phyloP scores from a whole-genome alignment of 805 yeast genomes.

The Blastobotrys americana region DNA sequence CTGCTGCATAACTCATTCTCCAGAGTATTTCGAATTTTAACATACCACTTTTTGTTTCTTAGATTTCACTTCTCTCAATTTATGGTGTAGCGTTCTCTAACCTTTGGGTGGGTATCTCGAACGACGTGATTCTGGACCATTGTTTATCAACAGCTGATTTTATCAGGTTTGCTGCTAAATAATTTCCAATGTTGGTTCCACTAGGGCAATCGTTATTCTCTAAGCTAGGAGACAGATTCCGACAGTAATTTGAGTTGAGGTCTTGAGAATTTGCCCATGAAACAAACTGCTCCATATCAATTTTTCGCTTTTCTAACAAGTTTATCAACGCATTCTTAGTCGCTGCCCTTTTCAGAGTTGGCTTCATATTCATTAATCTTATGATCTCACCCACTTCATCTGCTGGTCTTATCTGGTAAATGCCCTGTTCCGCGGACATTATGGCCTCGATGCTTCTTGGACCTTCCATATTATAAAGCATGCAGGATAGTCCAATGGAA shows the following conservation, averaged over 20 bases:
- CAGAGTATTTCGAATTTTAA: too few relatives aligned
- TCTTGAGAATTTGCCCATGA: background rate
- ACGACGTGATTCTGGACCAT: slow-evolving; percentile 9
- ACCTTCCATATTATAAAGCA: background rate
- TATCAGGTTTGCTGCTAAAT: background rate
- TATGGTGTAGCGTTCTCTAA: too few relatives aligned
- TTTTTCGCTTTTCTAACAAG: background rate
- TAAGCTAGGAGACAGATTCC: background rate
- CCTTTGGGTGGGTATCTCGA: too few relatives aligned
- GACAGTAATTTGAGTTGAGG: background rate
- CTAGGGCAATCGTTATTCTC: background rate
- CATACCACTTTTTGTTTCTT: too few relatives aligned
- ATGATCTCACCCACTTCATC: slow-evolving; percentile 1
- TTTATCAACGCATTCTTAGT: slow-evolving; percentile 3
- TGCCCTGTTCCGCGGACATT: too few relatives aligned
- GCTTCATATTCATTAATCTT: slow-evolving; percentile 1
- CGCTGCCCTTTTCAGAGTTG: background rate
- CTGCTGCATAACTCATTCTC: too few relatives aligned
- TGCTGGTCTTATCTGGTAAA: background rate
- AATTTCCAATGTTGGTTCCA: background rate
- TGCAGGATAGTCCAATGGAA: slow-evolving; percentile 5
- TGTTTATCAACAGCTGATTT: slow-evolving; percentile 6
- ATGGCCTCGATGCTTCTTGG: too few relatives aligned
- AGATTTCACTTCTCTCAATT: too few relatives aligned
- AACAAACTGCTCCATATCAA: background rate